Conservation (phyloP, 495 filamentous ascomycete species). For the Xylaria castorea region DNA sequence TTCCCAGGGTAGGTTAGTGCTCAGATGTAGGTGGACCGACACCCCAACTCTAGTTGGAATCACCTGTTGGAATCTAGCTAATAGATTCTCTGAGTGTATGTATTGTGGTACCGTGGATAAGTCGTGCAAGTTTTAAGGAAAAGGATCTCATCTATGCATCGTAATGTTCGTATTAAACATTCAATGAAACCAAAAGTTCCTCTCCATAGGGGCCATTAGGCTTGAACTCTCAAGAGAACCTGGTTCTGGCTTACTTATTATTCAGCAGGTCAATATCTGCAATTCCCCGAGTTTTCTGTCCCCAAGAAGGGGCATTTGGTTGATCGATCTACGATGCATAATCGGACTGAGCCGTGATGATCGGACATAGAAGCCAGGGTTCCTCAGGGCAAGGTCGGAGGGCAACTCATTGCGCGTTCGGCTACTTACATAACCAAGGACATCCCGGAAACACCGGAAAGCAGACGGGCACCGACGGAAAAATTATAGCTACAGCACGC, state of each 20-base stretch:
- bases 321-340: background rate
- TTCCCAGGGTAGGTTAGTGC: constrained; percentile 24
- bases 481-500: background rate
- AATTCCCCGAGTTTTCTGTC: background rate
- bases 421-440: background rate
- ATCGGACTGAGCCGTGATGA: background rate
- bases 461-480: background rate
- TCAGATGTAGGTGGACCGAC: background rate
- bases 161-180: background rate
- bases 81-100: background rate
- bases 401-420: constrained; percentile 6
- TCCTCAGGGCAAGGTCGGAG: background rate
- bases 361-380: background rate
- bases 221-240: background rate
- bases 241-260: background rate
- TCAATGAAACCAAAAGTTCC: background rate
- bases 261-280: background rate
- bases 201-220: background rate
- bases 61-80: background rate
- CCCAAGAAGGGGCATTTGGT: background rate
- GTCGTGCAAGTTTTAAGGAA: background rate
- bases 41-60: background rate
- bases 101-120: background rate
- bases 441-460: background rate
- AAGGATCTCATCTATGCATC: background rate